Evolutionary conservation across 2,329 filamentous ascomycete genomes (phyloP).

Genomic region (Cadophora luteo-olivacea): DNA sequence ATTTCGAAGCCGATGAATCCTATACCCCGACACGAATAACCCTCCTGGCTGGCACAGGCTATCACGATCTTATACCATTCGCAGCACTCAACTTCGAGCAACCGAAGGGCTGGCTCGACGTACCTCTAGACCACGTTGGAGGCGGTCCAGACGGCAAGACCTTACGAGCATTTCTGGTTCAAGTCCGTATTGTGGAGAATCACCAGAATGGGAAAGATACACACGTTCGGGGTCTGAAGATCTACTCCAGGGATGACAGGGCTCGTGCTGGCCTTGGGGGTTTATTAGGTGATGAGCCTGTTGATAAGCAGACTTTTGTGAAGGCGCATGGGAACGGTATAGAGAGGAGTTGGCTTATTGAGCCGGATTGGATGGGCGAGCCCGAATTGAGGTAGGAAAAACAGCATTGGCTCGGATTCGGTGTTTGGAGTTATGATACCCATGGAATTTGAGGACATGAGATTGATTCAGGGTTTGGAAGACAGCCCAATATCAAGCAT

Average conservation of each 20-base stretch:
- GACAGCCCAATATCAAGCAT: not conserved
- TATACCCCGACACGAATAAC: constrained; percentile 95
- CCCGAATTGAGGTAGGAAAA: constrained; percentile 42
- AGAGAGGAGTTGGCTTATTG: constrained; percentile 36
- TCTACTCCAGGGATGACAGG: constrained; percentile 62
- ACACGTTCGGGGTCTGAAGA: constrained; percentile 91
- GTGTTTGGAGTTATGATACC: constrained; percentile 37
- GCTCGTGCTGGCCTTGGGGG: constrained; percentile 31
- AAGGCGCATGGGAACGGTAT: constrained; percentile 23
- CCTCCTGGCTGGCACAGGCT: constrained; percentile 87
- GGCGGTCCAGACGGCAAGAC: constrained; percentile 69
- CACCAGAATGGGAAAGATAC: constrained; percentile 99
- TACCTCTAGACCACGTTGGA: constrained; percentile 70
- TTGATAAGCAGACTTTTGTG: constrained; percentile 13
- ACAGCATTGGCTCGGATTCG: constrained; percentile 16
- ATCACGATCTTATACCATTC: constrained; percentile 91
- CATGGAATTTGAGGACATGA: constrained; percentile 16
- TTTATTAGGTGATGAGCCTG: constrained; percentile 20
- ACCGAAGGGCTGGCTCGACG: constrained; percentile 90
- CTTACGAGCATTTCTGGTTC: constrained; percentile 86
- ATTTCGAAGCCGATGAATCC: constrained; percentile 91
- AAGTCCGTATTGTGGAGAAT: constrained; percentile 91
- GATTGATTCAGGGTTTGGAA: not conserved
- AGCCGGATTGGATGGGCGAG: constrained; percentile 46
- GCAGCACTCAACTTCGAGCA: constrained; percentile 78